These are phyloP conservation scores for Crithidia sp. DNA, from an alignment of 208 protist species.

Conservation along the genomic window DNA sequence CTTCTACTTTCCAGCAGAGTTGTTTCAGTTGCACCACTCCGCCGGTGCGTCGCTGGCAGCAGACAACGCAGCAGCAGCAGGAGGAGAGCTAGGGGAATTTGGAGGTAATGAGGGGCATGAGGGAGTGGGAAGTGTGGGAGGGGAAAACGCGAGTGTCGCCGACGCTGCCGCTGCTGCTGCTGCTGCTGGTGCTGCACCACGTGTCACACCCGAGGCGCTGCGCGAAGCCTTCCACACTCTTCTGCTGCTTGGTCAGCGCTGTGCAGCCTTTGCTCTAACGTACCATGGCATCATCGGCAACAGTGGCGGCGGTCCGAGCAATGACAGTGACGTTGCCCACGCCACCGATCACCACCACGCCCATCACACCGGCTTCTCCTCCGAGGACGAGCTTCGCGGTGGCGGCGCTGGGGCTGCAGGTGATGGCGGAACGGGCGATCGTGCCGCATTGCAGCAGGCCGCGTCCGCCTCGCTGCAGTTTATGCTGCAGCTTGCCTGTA, in stretches of 20 bases:
- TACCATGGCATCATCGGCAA: constrained; percentile 26
- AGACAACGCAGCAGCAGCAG: background rate
- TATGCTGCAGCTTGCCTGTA: constrained; percentile 64
- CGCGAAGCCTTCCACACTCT: constrained; percentile 34
- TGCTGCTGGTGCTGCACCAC: constrained; percentile 4
- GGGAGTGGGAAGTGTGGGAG: background rate
- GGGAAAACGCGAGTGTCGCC: background rate
- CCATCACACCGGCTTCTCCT: constrained; percentile 1
- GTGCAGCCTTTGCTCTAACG: constrained; percentile 29
- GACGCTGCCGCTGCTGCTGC: background rate
- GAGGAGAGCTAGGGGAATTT: background rate
- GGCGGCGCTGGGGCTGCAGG: background rate
- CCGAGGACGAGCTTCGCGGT: constrained; percentile 2
- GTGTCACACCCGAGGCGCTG: constrained; percentile 20
- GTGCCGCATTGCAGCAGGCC: constrained; percentile 33
- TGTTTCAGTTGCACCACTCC: constrained; percentile 7
- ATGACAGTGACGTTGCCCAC: background rate
- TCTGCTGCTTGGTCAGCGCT: constrained; percentile 40
- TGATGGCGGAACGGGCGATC: background rate
- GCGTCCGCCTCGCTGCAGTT: constrained; percentile 52
- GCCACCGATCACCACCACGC: background rate
- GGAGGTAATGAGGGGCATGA: background rate
- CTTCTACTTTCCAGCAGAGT: constrained; percentile 35
- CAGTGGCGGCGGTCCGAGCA: background rate
- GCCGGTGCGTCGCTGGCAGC: background rate